These are phyloP conservation scores for Nicotiana knightiana DNA, from an alignment of 257 asterid species.

Conservation along the genomic window DNA sequence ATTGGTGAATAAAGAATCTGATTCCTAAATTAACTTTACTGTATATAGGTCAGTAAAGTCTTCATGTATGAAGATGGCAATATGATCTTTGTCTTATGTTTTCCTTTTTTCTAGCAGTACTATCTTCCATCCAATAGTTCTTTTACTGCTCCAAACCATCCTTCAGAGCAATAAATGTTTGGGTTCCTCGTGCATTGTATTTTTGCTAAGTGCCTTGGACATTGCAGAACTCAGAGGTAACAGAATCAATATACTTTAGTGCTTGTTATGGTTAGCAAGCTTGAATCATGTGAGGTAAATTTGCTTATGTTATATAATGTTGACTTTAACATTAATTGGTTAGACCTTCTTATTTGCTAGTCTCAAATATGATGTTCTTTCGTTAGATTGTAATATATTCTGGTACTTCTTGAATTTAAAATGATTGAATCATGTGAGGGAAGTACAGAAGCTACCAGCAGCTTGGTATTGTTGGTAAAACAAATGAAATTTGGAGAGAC, in stretches of 20 bases:
- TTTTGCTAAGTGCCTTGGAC: background rate
- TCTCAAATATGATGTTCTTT: background rate
- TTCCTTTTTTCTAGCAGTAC: background rate
- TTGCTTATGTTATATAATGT: background rate
- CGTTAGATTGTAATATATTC: constrained; percentile 1
- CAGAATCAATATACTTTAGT: background rate
- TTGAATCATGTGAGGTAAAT: background rate
- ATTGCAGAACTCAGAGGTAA: constrained; percentile 18
- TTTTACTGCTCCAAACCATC: too few relatives aligned
- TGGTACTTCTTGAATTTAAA: background rate
- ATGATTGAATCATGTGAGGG: background rate
- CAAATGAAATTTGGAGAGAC: too few relatives aligned
- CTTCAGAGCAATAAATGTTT: too few relatives aligned
- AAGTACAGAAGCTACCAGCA: background rate
- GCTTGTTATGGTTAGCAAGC: too few relatives aligned
- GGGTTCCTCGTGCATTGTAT: background rate
- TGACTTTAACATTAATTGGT: background rate
- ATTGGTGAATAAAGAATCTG: too few relatives aligned
- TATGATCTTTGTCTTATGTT: background rate
- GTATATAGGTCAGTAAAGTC: too few relatives aligned
- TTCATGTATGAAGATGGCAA: too few relatives aligned
- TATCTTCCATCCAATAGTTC: too few relatives aligned
- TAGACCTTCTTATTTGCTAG: background rate
- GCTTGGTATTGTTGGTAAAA: too few relatives aligned
- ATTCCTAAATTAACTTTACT: too few relatives aligned